phyloP scores from a whole-genome alignment of 2,329 filamentous ascomycete species.

The Xenosphaeropsis pyriputrescens region DNA sequence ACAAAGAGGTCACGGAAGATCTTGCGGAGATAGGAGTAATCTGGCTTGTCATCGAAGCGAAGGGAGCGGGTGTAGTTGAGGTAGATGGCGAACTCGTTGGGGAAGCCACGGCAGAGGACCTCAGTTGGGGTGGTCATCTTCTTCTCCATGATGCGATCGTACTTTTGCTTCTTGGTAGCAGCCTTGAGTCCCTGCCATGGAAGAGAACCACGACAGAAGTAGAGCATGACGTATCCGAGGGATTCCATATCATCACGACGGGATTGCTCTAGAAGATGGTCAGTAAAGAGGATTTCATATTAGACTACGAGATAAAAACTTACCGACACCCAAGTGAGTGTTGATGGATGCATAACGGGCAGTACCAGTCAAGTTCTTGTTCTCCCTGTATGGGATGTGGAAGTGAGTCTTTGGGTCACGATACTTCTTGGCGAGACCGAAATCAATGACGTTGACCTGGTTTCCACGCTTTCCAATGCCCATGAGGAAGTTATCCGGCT shows the following conservation, averaged over 20 bases:
- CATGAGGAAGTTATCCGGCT: slow-evolving; percentile 99
- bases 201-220: slow-evolving; percentile 97
- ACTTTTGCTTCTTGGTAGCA: slow-evolving; percentile 99
- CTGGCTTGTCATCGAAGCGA: slow-evolving; percentile 98
- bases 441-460: slow-evolving; percentile 99
- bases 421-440: slow-evolving; percentile 99
- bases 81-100: slow-evolving; percentile 99
- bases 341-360: slow-evolving; percentile 98
- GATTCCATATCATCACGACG: slow-evolving; percentile 99
- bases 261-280: slow-evolving; percentile 61
- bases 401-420: slow-evolving; percentile 99
- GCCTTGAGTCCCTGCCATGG: slow-evolving; percentile 98
- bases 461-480: slow-evolving; percentile 98
- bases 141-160: slow-evolving; percentile 99
- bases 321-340: slow-evolving; percentile 89
- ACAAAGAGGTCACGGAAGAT: slow-evolving; percentile 99
- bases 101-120: slow-evolving; percentile 96
- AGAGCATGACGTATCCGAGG: slow-evolving; percentile 97
- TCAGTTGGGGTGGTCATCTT: slow-evolving; percentile 99
- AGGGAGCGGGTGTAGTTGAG: slow-evolving; percentile 98
- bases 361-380: slow-evolving; percentile 99
- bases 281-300: slow-evolving; percentile 8
- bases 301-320: slow-evolving; percentile 18
- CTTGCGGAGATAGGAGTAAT: slow-evolving; percentile 99
- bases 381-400: slow-evolving; percentile 99